Evolutionary conservation across 1,284 basidiomycete genomes (phyloP).

Genomic region (Takashimella tepidaria): DNA sequence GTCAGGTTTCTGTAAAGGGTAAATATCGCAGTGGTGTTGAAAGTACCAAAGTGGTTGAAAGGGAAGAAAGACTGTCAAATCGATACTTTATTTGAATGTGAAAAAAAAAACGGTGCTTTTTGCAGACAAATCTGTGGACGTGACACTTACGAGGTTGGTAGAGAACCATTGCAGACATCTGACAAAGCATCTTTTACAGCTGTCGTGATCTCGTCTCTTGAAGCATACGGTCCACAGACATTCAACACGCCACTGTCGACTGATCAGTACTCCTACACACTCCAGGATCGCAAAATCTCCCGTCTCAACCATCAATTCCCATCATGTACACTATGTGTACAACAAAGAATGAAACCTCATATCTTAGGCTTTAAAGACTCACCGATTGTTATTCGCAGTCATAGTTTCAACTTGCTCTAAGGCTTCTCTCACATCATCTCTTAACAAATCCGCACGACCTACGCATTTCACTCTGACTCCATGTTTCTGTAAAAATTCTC

Average conservation of each 20-base stretch:
- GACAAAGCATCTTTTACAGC: constrained; percentile 62
- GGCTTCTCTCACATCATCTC: constrained; percentile 65
- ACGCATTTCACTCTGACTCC: constrained; percentile 81
- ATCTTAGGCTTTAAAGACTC: constrained; percentile 28
- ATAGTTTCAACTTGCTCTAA: constrained; percentile 69
- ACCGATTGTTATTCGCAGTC: constrained; percentile 72
- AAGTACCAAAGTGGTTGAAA: no score
- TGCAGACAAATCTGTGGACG: no score
- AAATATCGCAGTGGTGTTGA: no score
- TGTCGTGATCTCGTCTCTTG: constrained; percentile 82
- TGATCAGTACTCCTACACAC: no score
- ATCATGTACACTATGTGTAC: no score
- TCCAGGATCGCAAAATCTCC: no score
- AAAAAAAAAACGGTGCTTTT: neutral
- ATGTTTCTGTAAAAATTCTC: constrained; percentile 70
- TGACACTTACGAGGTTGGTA: constrained; percentile 19
- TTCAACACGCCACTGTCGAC: constrained; percentile 77
- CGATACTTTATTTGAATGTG: no score
- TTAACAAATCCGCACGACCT: constrained; percentile 72
- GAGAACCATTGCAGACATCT: constrained; percentile 50
- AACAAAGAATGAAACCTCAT: no score
- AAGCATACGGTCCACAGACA: constrained; percentile 89
- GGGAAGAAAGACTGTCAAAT: no score
- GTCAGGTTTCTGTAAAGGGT: constrained; percentile 8
- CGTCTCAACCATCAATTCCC: no score